Evolutionary conservation across 768 basidiomycete species (phyloP).

Genomic region (Pilatotrama ljubarskyi): DNA sequence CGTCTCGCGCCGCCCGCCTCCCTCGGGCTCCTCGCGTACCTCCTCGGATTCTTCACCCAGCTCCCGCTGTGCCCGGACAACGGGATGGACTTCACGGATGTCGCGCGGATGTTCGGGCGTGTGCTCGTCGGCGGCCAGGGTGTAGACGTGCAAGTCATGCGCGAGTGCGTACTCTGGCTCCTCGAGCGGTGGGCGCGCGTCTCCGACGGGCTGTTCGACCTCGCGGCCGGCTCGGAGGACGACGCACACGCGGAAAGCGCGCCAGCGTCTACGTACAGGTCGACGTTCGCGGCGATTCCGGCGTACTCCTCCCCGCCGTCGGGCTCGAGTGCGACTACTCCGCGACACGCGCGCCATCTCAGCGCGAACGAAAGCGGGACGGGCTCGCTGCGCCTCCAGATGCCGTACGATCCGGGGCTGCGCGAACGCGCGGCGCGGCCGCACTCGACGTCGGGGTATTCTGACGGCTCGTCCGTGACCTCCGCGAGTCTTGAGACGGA

Average conservation of each 20-base stretch:
- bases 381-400: not conserved
- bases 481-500: not conserved
- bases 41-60: constrained; percentile 52
- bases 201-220: constrained; percentile 19
- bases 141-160: not conserved
- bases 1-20: constrained; percentile 46
- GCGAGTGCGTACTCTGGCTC: constrained; percentile 29
- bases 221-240: not conserved
- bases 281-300: not conserved
- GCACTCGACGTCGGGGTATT: constrained; percentile 14
- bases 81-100: constrained; percentile 44
- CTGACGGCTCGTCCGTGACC: constrained; percentile 4
- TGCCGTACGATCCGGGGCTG: constrained; percentile 2
- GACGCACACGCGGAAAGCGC: constrained; percentile 1
- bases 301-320: not conserved
- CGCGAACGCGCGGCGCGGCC: not conserved
- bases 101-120: constrained; percentile 48
- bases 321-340: not conserved
- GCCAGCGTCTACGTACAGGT: not conserved
- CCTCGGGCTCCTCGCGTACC: constrained; percentile 45
- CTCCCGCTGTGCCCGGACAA: constrained; percentile 52
- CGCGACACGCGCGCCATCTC: not conserved
- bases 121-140: constrained; percentile 39
- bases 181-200: constrained; percentile 21
- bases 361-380: not conserved